Conservation (phyloP, 2,329 filamentous ascomycete genomes). For the Curvularia lunata region DNA sequence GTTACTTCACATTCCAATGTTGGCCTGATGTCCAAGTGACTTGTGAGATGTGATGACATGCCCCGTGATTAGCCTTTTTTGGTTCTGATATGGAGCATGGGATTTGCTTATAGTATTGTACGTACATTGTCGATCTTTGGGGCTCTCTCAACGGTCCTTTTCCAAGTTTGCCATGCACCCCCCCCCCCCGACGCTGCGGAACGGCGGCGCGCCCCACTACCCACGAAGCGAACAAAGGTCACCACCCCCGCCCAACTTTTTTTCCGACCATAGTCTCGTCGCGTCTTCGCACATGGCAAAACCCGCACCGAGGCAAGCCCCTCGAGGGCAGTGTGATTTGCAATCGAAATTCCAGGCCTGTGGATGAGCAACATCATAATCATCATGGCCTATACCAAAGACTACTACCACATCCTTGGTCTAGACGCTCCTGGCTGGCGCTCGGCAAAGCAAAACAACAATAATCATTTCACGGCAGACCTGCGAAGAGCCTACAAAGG, state of each 20-base stretch:
- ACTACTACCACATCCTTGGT: slow-evolving; percentile 41
- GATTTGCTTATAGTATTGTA: background rate
- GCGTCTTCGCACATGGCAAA: slow-evolving; percentile 9
- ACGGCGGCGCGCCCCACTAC: slow-evolving; percentile 20
- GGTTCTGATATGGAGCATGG: background rate
- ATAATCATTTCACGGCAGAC: slow-evolving; percentile 4
- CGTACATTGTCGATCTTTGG: slow-evolving; percentile 4
- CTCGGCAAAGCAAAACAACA: slow-evolving; percentile 2
- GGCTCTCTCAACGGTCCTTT: slow-evolving; percentile 15
- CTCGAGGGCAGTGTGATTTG: slow-evolving; percentile 1
- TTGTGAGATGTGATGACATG: too few relatives aligned
- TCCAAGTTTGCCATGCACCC: slow-evolving; percentile 20
- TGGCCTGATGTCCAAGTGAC: background rate
- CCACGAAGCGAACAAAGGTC: slow-evolving; percentile 9
- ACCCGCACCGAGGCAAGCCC: slow-evolving; percentile 3
- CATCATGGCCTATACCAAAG: slow-evolving; percentile 34
- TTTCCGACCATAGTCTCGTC: slow-evolving; percentile 2
- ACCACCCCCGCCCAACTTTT: slow-evolving; percentile 20
- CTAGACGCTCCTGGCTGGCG: slow-evolving; percentile 20
- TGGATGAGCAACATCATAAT: background rate
- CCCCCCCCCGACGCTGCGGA: slow-evolving; percentile 8
- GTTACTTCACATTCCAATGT: slow-evolving; percentile 29
- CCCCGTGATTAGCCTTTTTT: background rate
- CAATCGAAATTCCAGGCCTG: background rate
- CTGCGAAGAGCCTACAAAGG: slow-evolving; percentile 59